Base-by-base conservation (phyloP, 129 eudicot species). In the Tagetes erecta region DNA sequence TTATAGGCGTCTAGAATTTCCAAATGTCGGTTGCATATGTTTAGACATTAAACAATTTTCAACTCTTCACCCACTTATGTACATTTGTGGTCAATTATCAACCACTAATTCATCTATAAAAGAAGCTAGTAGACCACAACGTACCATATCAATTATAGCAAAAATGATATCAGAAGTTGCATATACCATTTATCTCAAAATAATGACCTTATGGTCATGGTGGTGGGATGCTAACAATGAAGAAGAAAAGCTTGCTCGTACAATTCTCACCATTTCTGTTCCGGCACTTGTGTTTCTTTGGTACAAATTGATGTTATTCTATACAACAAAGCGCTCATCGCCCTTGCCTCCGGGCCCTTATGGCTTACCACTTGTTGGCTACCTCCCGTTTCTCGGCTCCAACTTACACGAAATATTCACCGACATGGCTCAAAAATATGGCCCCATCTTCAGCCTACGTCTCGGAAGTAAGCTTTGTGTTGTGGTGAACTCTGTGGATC, bases 181-280 rank as follows among this genome's bases (percentile, higher is more conserved):
- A 66, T 6, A 40, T 3, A 14, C n/a, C n/a, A 39, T 40, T 20
- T 65, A 65, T 65, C 52, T 65, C 70, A 65, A n/a, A 39, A 39
- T 66, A 38, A 30, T 11, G 40, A 67, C 58, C 57, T 45, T 1
- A 9, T 81, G 81, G 80, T 69, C 80, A 53, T 42, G 77, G 77
- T 70, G 68, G 80, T 64, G 68, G 72, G 62, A 50, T 27, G 39
- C 51, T 31, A 20, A 41, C 5, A 64, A 58, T 42, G 8, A 42
- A 37, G 5, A 1, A 31, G 41, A 58, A 44, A n/a, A 45, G 27
- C 3, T 1, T 70, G 39, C 62, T 65, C 72, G 40, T 27, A 14
- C 59, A n/a, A 27, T 39, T 31, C 70, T 64, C 70, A 64, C 67
- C 67, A 36, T 62, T 62, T 62, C 42, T 36, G 41, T 46, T 9